Conservation (phyloP, 192 early-diverging fungal species). For the Rhizophagus clarus region DNA sequence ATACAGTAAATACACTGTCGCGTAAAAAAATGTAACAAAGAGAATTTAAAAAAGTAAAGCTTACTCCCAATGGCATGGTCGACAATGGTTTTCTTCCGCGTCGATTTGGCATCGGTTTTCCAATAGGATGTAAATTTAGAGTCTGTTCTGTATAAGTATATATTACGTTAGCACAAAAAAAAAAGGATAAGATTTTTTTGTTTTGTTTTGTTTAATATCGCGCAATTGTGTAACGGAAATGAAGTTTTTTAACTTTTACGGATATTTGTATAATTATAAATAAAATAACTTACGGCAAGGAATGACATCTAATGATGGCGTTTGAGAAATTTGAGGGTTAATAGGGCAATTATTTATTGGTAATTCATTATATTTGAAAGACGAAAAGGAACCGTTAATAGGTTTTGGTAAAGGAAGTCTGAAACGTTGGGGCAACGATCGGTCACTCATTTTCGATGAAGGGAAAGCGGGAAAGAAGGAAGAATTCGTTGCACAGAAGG, state of each 20-base stretch:
- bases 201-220: background rate
- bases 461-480: too few relatives aligned
- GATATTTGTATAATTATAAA: background rate
- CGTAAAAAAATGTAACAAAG: background rate
- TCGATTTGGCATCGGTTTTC: slow-evolving; percentile 23
- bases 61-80: slow-evolving; percentile 13
- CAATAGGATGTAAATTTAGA: background rate
- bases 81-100: slow-evolving; percentile 24
- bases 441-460: too few relatives aligned
- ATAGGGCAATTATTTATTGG: too few relatives aligned
- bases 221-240: background rate
- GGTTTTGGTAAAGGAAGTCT: background rate
- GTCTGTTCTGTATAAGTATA: background rate
- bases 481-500: too few relatives aligned
- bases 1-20: too few relatives aligned
- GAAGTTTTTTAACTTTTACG: background rate
- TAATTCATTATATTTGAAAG: background rate
- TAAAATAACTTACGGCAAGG: background rate
- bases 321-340: background rate
- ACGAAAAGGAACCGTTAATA: background rate
- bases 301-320: background rate
- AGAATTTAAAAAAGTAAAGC: too few relatives aligned
- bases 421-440: too few relatives aligned
- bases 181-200: too few relatives aligned
- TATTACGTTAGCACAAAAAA: background rate